phyloP scores from a whole-genome alignment of 306 rosid species.

The Glycine soja region DNA sequence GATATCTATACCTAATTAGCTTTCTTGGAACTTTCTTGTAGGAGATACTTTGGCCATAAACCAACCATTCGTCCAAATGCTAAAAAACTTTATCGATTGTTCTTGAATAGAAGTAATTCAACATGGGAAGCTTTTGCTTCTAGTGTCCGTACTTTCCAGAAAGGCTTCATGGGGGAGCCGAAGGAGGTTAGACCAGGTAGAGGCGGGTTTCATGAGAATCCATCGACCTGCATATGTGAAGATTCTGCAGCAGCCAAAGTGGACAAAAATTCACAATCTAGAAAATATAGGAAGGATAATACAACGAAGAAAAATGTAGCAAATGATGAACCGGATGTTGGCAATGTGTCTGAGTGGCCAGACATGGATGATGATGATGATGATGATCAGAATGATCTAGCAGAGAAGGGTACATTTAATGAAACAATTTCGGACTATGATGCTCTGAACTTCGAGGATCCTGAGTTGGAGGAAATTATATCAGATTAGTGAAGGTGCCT shows the following conservation, averaged over 20 bases:
- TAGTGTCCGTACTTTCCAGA: conserved; percentile 71
- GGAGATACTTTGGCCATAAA: conserved; percentile 98
- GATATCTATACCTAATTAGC: conserved; percentile 32
- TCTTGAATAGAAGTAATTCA: conserved; percentile 71
- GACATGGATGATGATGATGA: conserved; percentile 72
- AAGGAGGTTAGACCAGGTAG: conserved; percentile 92
- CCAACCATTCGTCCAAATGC: conserved; percentile 99
- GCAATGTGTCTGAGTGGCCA: conserved; percentile 69
- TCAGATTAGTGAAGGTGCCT: conserved; percentile 68
- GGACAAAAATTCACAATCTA: conserved; percentile 51
- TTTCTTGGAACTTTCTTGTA: conserved; percentile 50
- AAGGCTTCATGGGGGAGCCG: conserved; percentile 97
- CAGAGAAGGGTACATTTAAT: conserved; percentile 62
- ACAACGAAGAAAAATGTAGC: conserved; percentile 52
- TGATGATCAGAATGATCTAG: conserved; percentile 67
- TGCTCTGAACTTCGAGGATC: conserved; percentile 66
- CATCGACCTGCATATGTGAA: conserved; percentile 90
- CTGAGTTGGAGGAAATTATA: conserved; percentile 89
- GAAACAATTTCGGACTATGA: conserved; percentile 74
- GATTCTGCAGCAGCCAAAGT: conserved; percentile 60
- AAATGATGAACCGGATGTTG: conserved; percentile 55
- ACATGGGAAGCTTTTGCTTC: conserved; percentile 96
- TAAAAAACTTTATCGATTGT: conserved; percentile 82
- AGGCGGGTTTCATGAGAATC: conserved; percentile 98
- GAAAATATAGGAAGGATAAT: conserved; percentile 66